Base-by-base conservation (phyloP, 371 early-diverging fungal species). In the Apophysomyces ossiformis region DNA sequence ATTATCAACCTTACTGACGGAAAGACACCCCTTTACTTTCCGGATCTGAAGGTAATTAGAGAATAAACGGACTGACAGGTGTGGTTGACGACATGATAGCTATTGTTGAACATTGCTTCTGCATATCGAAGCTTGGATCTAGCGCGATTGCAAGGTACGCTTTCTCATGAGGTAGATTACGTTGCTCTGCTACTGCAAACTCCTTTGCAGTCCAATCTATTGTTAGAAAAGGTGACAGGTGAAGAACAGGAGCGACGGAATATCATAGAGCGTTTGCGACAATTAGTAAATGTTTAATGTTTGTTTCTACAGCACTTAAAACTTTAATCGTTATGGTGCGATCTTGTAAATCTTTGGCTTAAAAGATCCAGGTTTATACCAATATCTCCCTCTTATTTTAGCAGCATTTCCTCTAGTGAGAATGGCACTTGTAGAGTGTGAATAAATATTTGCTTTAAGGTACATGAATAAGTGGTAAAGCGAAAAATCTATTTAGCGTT, bases 31-130 rank as follows among this genome's bases (percentile, higher is more conserved):
- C 35, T 44, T 18, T 18, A 16, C 11, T 59, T 43, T 50, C 7
- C 58, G 36, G 68, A 63, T 45, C 35, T 68, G 13, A 58, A 68
- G 63, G 68, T 68, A 63, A 38, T 1, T 65, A 38, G 4, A 4
- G 16, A 8, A 21, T 18, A 54, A n/a, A 7, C 50, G 41, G 37
- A 47, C 9, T 46, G 11, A 16, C 15, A 6, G n/a, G 5, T 39
- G 15, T 21, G 50, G 16, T 36, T 37, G 35, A n/a, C 36, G 54
- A 9, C 11, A n/a, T 50, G 21, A 7, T 21, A 68, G 68, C 35
- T 63, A 7, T 39, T 68, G 15, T 37, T 63, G 32, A 54, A 50
- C 41, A 45, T 68, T 44, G 36, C 61, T 11, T 16, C 16, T 32
- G 68, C 68, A 13, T 32, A 47, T 12, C 39, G 45, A 45, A 15